These are phyloP conservation scores for Oidium heveae DNA, from an alignment of 2,329 filamentous ascomycete species.

Conservation along the genomic window DNA sequence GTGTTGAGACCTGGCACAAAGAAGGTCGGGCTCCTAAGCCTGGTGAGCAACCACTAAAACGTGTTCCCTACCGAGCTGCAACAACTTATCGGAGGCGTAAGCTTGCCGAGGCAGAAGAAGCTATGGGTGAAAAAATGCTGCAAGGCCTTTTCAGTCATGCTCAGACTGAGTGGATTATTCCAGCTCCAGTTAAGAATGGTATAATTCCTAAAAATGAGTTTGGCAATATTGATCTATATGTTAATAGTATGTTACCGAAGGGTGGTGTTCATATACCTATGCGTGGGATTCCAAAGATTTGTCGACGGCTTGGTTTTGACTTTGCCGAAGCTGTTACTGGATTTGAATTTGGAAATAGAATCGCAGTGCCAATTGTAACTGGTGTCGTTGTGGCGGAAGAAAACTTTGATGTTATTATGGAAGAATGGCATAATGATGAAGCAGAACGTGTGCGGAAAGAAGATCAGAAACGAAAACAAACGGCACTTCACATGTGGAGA, in stretches of 20 bases:
- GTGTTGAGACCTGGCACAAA: slow-evolving; percentile 92
- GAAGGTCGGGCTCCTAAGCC: slow-evolving; percentile 55
- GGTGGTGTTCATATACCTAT: slow-evolving; percentile 69
- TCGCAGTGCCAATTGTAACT: slow-evolving; percentile 76
- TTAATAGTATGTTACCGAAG: slow-evolving; percentile 69
- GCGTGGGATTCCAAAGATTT: slow-evolving; percentile 52
- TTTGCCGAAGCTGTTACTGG: slow-evolving; percentile 86
- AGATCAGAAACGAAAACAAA: slow-evolving; percentile 55
- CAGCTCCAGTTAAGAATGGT: slow-evolving; percentile 59
- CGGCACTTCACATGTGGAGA: slow-evolving; percentile 53
- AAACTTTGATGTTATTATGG: slow-evolving; percentile 46
- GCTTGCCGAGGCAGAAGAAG: slow-evolving; percentile 58
- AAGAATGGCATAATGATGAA: slow-evolving; percentile 57
- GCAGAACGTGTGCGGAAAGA: slow-evolving; percentile 53
- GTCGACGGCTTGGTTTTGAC: slow-evolving; percentile 62
- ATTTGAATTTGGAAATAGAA: slow-evolving; percentile 87
- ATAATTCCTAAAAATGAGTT: slow-evolving; percentile 84
- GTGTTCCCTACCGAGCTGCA: slow-evolving; percentile 72
- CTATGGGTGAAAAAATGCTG: slow-evolving; percentile 53
- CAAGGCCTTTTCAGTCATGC: slow-evolving; percentile 65
- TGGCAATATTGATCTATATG: slow-evolving; percentile 91
- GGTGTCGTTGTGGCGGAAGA: slow-evolving; percentile 75
- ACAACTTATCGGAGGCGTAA: slow-evolving; percentile 71
- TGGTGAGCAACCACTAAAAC: slow-evolving; percentile 56
- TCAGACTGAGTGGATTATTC: slow-evolving; percentile 92